Base-by-base conservation (phyloP, 2,329 filamentous ascomycete genomes). In the Apiospora koreana region DNA sequence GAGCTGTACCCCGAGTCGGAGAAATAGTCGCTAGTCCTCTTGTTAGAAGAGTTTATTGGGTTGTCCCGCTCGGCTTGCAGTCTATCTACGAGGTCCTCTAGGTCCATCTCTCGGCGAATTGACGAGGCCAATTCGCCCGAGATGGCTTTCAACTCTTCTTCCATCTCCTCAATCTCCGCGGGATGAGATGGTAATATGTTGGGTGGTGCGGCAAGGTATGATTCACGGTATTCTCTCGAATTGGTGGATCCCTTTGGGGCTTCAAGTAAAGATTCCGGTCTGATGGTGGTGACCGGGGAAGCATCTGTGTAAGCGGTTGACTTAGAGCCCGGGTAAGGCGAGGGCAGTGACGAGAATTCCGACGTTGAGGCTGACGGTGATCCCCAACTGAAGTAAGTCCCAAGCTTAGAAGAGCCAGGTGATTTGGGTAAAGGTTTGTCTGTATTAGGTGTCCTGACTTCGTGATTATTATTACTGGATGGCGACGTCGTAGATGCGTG, bases 21-120 rank as follows among this genome's bases (percentile, higher is more conserved):
- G 80, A 96, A 99, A 83, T 99, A 98, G 82, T 99, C 96, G 82
- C 96, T 98, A 12, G 94, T 97, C 72, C 95, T 89, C 79, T 93
- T 92, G 73, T 88, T 91, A 41, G 87, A 76, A 38, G 87, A 76
- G 75, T 84, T 78, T 80, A 86, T 82, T 77, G 86, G 78, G 81
- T 90, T 86, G 80, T 86, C 87, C 73, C 87, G 86, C 77, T 98
- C 94, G n/a, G 90, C 84, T 79, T 98, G 95, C 75, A 97, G 84
- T 70, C 93, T 88, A 74, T 99, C 96, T 0, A 98, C 91, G 65
- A 98, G 86, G 80, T 99, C 96, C 81, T 99, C 96, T 42, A 99
- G 83, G 76, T 99, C 96, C 89, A 99, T 95, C 84, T 99, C 96
- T 72, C 96, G 90, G 76, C 93, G 91, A 78, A 99, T 98, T 38